Evolutionary conservation across 129 eudicot species (phyloP).

Genomic region (Ambrosia trifida): DNA sequence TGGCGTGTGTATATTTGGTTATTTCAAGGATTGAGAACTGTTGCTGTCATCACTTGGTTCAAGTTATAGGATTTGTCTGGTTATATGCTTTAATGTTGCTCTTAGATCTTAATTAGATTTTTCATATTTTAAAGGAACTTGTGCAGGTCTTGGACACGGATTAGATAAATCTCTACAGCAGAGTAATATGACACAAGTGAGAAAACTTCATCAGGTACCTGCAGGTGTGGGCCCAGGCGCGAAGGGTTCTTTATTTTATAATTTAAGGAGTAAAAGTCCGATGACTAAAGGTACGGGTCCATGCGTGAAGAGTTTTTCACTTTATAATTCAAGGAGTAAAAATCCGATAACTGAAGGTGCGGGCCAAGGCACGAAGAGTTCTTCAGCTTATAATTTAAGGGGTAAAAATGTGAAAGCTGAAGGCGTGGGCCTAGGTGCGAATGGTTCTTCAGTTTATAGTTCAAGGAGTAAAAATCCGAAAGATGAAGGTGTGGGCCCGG

Average conservation of each 20-base stretch:
- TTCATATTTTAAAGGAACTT: background rate
- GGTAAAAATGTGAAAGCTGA: slow-evolving; percentile 16
- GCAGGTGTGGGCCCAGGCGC: background rate
- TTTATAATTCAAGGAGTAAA: slow-evolving; percentile 27
- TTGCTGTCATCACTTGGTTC: background rate
- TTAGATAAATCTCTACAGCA: slow-evolving; percentile 24
- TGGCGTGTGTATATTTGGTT: background rate
- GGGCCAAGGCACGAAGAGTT: slow-evolving; percentile 12
- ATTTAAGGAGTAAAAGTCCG: too few species aligned
- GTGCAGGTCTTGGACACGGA: slow-evolving; percentile 28
- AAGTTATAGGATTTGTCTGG: slow-evolving; percentile 6
- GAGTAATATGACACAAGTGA: slow-evolving; percentile 19
- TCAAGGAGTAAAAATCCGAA: slow-evolving; percentile 24
- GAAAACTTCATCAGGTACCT: slow-evolving; percentile 24
- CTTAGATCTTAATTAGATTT: background rate
- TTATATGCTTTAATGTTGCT: background rate
- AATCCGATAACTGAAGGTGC: slow-evolving; percentile 10
- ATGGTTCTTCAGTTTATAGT: slow-evolving; percentile 22
- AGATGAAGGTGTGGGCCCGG: slow-evolving; percentile 12
- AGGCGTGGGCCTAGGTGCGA: slow-evolving; percentile 7
- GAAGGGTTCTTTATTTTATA: background rate
- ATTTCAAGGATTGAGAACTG: background rate
- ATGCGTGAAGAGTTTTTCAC: slow-evolving; percentile 9
- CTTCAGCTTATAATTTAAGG: slow-evolving; percentile 27
- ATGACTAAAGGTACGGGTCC: background rate